Percentiles rank a stretch among this genome's conserved stretches.
These are phyloP conservation scores for Chytridium lagenaria DNA, from an alignment of 371 early-diverging fungal genomes.

Conservation along the genomic window DNA sequence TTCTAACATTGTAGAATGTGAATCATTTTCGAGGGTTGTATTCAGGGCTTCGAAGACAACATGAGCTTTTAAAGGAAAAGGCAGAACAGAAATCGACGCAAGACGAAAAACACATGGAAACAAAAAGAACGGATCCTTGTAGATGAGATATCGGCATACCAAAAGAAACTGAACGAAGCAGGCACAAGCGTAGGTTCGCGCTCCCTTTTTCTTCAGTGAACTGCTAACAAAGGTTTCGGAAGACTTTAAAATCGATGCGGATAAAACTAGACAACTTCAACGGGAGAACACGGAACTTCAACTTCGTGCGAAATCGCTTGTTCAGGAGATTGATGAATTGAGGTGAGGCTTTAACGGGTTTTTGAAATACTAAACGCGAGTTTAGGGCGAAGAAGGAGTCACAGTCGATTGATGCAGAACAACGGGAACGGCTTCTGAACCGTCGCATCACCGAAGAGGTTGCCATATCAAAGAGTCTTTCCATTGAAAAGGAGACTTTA, in stretches of 20 bases:
- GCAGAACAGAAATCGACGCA: conserved; percentile 20
- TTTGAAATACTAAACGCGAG: too few relatives aligned
- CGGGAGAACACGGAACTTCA: conserved; percentile 52
- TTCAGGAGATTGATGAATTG: conserved; percentile 44
- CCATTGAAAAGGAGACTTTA: conserved; percentile 51
- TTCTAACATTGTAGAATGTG: too few relatives aligned
- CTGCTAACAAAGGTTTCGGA: too few relatives aligned
- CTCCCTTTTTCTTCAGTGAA: too few relatives aligned
- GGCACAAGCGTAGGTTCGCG: too few relatives aligned
- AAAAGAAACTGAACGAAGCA: conserved; percentile 19
- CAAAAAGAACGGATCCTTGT: neutral
- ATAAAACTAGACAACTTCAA: conserved; percentile 40
- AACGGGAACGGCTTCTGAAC: conserved; percentile 40
- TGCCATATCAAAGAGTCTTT: conserved; percentile 38
- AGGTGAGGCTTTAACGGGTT: conserved; percentile 29
- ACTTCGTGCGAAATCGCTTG: conserved; percentile 31
- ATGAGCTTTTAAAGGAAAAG: neutral
- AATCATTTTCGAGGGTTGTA: neutral
- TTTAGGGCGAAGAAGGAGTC: conserved; percentile 49
- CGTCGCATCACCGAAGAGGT: conserved; percentile 49
- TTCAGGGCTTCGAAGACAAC: neutral
- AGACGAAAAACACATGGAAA: conserved; percentile 10
- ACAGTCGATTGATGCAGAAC: conserved; percentile 40
- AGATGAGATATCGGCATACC: conserved; percentile 19
- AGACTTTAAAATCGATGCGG: conserved; percentile 43